phyloP scores from a whole-genome alignment of 192 early-diverging fungal genomes.

The Mortierella antarctica region DNA sequence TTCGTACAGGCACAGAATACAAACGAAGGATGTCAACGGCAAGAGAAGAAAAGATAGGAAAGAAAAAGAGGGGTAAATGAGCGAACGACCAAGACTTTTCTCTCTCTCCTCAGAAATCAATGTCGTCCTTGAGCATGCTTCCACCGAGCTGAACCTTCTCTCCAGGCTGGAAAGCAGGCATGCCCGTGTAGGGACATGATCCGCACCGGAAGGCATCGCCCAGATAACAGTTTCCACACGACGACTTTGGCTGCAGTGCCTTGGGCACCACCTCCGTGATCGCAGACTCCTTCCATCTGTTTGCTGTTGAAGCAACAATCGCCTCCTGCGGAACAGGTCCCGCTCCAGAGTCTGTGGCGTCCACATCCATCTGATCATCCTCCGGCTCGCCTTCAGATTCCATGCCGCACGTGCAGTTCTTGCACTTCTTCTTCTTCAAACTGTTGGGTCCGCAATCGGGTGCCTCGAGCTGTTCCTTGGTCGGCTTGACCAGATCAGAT shows the following conservation, averaged over 20 bases:
- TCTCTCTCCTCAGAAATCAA: slow-evolving; percentile 57
- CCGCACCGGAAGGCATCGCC: slow-evolving; percentile 98
- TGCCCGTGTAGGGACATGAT: slow-evolving; percentile 95
- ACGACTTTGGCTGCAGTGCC: slow-evolving; percentile 66
- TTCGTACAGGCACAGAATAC: too few species aligned
- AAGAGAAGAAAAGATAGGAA: too few species aligned
- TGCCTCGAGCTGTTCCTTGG: slow-evolving; percentile 56
- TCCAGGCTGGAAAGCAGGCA: slow-evolving; percentile 97
- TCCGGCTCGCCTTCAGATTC: slow-evolving; percentile 72
- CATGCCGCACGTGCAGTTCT: slow-evolving; percentile 95
- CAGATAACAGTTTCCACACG: slow-evolving; percentile 82
- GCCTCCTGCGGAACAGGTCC: slow-evolving; percentile 63
- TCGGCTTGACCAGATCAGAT: slow-evolving; percentile 79
- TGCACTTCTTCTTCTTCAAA: slow-evolving; percentile 92
- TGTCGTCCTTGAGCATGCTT: slow-evolving; percentile 75
- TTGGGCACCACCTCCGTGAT: slow-evolving; percentile 59
- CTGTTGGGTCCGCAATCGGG: slow-evolving; percentile 76
- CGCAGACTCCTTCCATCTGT: slow-evolving; percentile 51
- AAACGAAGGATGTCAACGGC: too few species aligned
- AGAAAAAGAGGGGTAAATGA: too few species aligned
- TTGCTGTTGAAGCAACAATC: slow-evolving; percentile 49
- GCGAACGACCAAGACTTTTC: background rate
- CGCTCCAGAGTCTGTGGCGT: slow-evolving; percentile 47
- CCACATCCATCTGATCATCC: slow-evolving; percentile 38
- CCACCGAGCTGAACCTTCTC: slow-evolving; percentile 92